These are phyloP conservation scores for Erysiphe pulchra DNA, from an alignment of 2,329 filamentous ascomycete genomes.

Conservation along the genomic window DNA sequence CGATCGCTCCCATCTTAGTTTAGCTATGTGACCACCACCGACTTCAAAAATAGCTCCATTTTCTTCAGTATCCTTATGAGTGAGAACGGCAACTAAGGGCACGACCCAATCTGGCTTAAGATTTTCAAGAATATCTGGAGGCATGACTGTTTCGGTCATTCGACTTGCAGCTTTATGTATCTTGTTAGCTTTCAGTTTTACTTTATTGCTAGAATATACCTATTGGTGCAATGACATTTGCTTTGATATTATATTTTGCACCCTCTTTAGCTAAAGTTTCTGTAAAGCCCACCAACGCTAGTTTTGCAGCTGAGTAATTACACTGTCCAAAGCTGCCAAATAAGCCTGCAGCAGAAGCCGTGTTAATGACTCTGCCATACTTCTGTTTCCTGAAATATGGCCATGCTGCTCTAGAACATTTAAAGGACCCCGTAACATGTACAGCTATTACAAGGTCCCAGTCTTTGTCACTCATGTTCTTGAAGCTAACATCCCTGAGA, in stretches of 20 bases:
- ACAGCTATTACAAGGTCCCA: conserved; percentile 92
- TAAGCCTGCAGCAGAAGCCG: conserved; percentile 79
- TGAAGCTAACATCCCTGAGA: conserved; percentile 95
- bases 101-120: conserved; percentile 80
- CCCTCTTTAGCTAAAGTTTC: conserved; percentile 97
- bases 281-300: conserved; percentile 86
- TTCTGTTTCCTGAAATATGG: conserved; percentile 97
- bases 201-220: conserved; percentile 7
- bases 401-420: conserved; percentile 86
- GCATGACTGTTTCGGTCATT: conserved; percentile 91
- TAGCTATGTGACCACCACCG: conserved; percentile 76
- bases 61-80: conserved; percentile 62
- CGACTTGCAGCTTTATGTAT: conserved; percentile 46
- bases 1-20: conserved; percentile 85
- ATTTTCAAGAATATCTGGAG: conserved; percentile 61
- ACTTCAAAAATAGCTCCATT: conserved; percentile 81
- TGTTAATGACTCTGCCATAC: conserved; percentile 92
- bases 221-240: conserved; percentile 86
- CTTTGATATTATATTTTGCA: conserved; percentile 88
- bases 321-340: conserved; percentile 90
- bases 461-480: conserved; percentile 93
- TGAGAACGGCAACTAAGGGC: conserved; percentile 67
- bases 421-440: conserved; percentile 83
- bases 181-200: conserved; percentile 4
- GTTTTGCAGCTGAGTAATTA: conserved; percentile 93